phyloP scores from a whole-genome alignment of 2,329 filamentous ascomycete genomes.

The Xenosphaeropsis pyriputrescens region DNA sequence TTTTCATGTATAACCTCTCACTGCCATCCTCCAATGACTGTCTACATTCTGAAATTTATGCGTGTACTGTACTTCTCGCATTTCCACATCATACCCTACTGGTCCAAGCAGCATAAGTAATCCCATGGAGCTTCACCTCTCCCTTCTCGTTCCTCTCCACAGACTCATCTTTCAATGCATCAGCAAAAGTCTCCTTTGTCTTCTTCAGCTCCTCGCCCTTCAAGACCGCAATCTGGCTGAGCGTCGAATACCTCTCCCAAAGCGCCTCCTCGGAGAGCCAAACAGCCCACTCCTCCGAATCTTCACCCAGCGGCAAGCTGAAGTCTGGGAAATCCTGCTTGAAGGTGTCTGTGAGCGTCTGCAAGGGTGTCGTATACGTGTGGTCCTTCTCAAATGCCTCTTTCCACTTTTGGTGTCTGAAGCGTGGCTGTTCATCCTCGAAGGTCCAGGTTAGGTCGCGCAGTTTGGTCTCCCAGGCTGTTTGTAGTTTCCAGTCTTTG shows the following conservation, averaged over 20 bases:
- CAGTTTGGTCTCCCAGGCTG: slow-evolving; percentile 45
- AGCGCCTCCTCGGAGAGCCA: slow-evolving; percentile 42
- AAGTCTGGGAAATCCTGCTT: slow-evolving; percentile 31
- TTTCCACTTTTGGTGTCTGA: slow-evolving; percentile 50
- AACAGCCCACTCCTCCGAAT: slow-evolving; percentile 38
- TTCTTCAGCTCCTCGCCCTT: slow-evolving; percentile 29
- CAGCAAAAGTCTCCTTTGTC: slow-evolving; percentile 32
- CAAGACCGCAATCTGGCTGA: slow-evolving; percentile 52
- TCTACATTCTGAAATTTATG: no score
- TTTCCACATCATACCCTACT: slow-evolving; percentile 17
- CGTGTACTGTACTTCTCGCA: no score
- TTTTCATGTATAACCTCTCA: no score
- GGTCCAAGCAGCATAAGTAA: slow-evolving; percentile 47
- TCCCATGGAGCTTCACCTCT: slow-evolving; percentile 44
- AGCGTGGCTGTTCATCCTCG: slow-evolving; percentile 46
- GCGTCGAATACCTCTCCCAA: slow-evolving; percentile 48
- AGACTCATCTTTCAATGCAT: slow-evolving; percentile 32
- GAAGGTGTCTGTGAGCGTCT: slow-evolving; percentile 29
- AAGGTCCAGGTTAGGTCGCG: slow-evolving; percentile 41
- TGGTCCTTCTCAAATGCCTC: slow-evolving; percentile 47
- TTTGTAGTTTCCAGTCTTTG: slow-evolving; percentile 33
- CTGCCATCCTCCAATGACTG: no score
- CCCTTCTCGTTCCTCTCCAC: slow-evolving; percentile 41
- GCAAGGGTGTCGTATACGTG: slow-evolving; percentile 26
- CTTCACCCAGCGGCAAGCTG: slow-evolving; percentile 43